phyloP scores from a whole-genome alignment of 768 basidiomycete species.

The Pleurotus pulmonarius region DNA sequence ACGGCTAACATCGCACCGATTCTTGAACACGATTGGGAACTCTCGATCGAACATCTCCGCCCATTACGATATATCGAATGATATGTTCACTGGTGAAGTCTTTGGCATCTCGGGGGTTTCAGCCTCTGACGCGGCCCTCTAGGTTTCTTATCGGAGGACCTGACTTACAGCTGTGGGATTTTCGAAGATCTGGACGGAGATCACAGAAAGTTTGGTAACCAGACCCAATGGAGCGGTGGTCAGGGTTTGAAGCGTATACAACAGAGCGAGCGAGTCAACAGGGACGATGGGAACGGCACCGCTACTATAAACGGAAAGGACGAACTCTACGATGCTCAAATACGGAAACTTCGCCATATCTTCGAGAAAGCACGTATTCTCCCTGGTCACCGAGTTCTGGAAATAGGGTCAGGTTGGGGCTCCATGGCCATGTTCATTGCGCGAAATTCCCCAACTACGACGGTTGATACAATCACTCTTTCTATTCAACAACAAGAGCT shows the following conservation, averaged over 20 bases:
- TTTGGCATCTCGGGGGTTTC: not conserved
- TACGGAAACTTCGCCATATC: constrained; percentile 62
- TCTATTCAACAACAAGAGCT: constrained; percentile 61
- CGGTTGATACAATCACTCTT: constrained; percentile 70
- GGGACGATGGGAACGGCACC: constrained; percentile 11
- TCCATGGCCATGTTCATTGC: constrained; percentile 65
- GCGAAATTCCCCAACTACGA: constrained; percentile 47
- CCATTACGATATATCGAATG: constrained; percentile 78
- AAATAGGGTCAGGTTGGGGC: constrained; percentile 82
- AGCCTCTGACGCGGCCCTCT: not conserved
- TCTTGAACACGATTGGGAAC: constrained; percentile 64
- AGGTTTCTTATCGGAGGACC: constrained; percentile 63
- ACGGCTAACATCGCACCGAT: constrained; percentile 53
- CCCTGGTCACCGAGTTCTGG: constrained; percentile 55
- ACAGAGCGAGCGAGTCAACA: constrained; percentile 8
- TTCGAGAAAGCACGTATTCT: constrained; percentile 61
- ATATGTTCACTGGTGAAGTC: constrained; percentile 59
- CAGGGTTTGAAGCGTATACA: constrained; percentile 27
- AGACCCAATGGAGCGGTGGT: constrained; percentile 32
- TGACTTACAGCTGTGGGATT: constrained; percentile 77
- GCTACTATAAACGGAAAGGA: constrained; percentile 12
- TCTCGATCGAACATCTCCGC: constrained; percentile 67
- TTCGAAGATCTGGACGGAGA: constrained; percentile 64
- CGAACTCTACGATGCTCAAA: constrained; percentile 45
- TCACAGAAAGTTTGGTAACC: constrained; percentile 25